Evolutionary conservation across 768 basidiomycete genomes (phyloP).

Genomic region (Leccinum olivaceopallidum): DNA sequence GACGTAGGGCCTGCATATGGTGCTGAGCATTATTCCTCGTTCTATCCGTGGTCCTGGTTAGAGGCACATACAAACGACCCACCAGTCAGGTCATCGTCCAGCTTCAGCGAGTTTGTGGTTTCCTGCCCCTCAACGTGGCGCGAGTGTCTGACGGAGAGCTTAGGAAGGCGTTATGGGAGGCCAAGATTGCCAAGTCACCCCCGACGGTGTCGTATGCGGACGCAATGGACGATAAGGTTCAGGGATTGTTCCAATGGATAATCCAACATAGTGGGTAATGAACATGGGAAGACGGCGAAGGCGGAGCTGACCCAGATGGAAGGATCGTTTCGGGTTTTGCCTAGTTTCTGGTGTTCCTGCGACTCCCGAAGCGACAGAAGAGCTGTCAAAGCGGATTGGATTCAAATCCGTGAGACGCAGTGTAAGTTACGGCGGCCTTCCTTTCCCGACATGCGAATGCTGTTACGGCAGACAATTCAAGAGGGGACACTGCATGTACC

Average conservation of each 20-base stretch:
- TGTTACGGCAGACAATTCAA: conserved; percentile 84
- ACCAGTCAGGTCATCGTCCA: conserved; percentile 32
- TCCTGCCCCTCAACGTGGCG: background rate
- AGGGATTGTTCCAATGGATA: conserved; percentile 79
- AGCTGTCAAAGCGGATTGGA: conserved; percentile 70
- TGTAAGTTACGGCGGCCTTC: conserved; percentile 35
- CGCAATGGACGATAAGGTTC: conserved; percentile 63
- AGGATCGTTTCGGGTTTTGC: conserved; percentile 90
- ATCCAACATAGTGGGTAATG: conserved; percentile 63
- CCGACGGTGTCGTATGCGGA: conserved; percentile 75
- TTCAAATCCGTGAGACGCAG: conserved; percentile 85
- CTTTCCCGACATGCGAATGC: background rate
- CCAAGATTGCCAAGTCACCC: conserved; percentile 69
- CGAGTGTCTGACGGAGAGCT: background rate
- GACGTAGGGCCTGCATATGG: conserved; percentile 24
- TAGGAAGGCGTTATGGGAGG: conserved; percentile 79
- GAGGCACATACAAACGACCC: conserved; percentile 55
- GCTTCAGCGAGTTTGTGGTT: conserved; percentile 45
- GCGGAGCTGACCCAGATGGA: conserved; percentile 4
- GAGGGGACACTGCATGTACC: conserved; percentile 94
- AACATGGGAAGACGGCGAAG: background rate
- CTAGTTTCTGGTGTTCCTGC: conserved; percentile 80
- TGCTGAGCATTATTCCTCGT: conserved; percentile 64
- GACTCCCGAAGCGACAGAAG: conserved; percentile 83
- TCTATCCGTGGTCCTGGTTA: conserved; percentile 90